Evolutionary conservation across 257 asterid species (phyloP).

Genomic region (Thymus mandschuricus): DNA sequence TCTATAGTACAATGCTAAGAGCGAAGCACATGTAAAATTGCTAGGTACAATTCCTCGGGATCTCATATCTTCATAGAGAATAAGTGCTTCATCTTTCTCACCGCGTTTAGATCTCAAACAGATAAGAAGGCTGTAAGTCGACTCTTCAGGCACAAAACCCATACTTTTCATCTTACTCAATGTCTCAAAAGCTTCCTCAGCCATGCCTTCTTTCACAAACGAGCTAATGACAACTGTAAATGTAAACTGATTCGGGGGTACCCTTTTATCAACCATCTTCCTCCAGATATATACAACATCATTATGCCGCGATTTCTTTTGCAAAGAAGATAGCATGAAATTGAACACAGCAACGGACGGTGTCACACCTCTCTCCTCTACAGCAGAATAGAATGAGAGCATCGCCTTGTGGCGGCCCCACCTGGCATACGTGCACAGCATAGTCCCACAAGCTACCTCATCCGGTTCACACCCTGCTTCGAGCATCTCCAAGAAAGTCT

Average conservation of each 20-base stretch:
- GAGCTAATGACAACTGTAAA: constrained; percentile 80
- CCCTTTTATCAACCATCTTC: constrained; percentile 63
- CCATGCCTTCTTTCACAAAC: constrained; percentile 66
- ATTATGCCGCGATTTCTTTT: constrained; percentile 73
- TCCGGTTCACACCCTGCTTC: constrained; percentile 95
- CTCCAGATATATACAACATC: constrained; percentile 69
- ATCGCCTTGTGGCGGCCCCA: constrained; percentile 92
- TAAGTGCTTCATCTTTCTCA: constrained; percentile 51
- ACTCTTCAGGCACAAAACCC: constrained; percentile 89
- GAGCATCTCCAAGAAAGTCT: constrained; percentile 92
- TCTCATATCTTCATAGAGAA: constrained; percentile 89
- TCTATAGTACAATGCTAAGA: constrained; percentile 72
- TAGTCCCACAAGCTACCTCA: constrained; percentile 96
- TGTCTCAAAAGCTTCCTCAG: constrained; percentile 64
- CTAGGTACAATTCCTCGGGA: constrained; percentile 71
- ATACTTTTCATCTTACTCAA: constrained; percentile 70
- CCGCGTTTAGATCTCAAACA: constrained; percentile 59
- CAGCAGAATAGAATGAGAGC: constrained; percentile 90
- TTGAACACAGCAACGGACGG: constrained; percentile 74
- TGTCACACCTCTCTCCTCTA: constrained; percentile 68
- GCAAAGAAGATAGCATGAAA: constrained; percentile 92
- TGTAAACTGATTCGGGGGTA: constrained; percentile 73
- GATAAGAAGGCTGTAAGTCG: constrained; percentile 87
- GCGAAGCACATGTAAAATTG: constrained; percentile 93
- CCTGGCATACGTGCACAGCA: constrained; percentile 88